Percentiles rank a stretch among this genome's conserved stretches.
Evolutionary conservation across 2,329 filamentous ascomycete species (phyloP).

Genomic region (Teratosphaeria viscida): DNA sequence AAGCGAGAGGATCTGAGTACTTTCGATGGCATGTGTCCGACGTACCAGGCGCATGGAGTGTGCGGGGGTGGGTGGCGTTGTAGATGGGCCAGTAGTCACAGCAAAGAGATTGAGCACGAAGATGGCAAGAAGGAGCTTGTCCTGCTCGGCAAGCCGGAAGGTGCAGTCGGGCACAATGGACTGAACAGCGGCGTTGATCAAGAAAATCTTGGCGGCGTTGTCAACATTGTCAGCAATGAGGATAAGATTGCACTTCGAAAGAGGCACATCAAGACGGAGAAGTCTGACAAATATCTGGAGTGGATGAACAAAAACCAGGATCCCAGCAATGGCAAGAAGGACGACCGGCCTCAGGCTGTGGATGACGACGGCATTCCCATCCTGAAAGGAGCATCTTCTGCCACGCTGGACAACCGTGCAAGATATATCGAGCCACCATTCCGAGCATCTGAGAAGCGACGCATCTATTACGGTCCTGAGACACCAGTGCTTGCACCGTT

Average conservation of each 20-base stretch:
- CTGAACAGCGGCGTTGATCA: constrained; percentile 19
- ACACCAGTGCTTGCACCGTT: constrained; percentile 89
- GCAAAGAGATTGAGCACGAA: constrained; percentile 62
- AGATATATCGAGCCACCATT: constrained; percentile 78
- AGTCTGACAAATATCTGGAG: constrained; percentile 62
- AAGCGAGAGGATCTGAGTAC: constrained; percentile 70
- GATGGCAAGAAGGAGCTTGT: constrained; percentile 78
- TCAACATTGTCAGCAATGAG: constrained; percentile 61
- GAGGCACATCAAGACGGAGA: constrained; percentile 58
- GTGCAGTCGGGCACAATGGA: constrained; percentile 14
- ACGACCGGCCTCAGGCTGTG: constrained; percentile 20
- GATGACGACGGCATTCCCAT: constrained; percentile 1
- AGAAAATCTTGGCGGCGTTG: constrained; percentile 47
- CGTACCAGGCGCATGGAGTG: constrained; percentile 64
- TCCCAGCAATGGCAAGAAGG: constrained; percentile 6
- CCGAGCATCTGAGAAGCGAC: constrained; percentile 83
- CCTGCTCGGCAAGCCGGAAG: constrained; percentile 44
- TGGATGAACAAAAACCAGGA: constrained; percentile 62
- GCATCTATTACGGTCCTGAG: constrained; percentile 85
- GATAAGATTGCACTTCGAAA: constrained; percentile 67
- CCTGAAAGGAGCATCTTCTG: background rate
- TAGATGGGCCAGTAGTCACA: constrained; percentile 80
- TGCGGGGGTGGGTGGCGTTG: constrained; percentile 91
- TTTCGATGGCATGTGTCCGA: constrained; percentile 68
- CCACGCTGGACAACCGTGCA: constrained; percentile 62